phyloP scores from a whole-genome alignment of 2,329 filamentous ascomycete genomes.

The Aspergillus sp. region DNA sequence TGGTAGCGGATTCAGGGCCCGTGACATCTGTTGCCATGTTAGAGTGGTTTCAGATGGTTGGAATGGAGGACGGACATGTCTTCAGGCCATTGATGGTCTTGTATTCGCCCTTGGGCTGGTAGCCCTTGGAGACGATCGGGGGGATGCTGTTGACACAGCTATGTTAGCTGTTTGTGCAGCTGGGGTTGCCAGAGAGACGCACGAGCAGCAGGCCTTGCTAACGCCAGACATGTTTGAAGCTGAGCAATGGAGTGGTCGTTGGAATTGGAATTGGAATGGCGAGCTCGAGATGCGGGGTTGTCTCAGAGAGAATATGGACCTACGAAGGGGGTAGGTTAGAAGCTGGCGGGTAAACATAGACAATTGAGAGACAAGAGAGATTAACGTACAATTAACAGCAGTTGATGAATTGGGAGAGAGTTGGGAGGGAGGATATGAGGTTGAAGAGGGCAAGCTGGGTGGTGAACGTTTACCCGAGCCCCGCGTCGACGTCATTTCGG shows the following conservation, averaged over 20 bases:
- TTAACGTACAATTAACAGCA: slow-evolving; percentile 1
- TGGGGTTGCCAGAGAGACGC: slow-evolving; percentile 5
- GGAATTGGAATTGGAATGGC: not conserved
- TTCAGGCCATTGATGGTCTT: slow-evolving; percentile 61
- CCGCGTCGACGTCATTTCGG: slow-evolving; percentile 12
- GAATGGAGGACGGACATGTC: slow-evolving; percentile 49
- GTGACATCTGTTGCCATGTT: slow-evolving; percentile 49
- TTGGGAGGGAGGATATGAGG: not conserved
- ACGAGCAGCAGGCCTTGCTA: slow-evolving; percentile 49
- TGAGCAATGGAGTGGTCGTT: slow-evolving; percentile 22
- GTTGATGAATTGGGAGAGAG: not conserved
- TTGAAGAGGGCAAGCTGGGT: not conserved
- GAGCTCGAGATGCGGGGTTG: slow-evolving; percentile 6
- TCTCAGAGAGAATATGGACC: slow-evolving; percentile 14
- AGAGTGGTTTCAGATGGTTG: not conserved
- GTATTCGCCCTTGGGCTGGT: slow-evolving; percentile 59
- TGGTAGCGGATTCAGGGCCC: slow-evolving; percentile 55
- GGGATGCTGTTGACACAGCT: slow-evolving; percentile 35
- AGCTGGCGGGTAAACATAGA: slow-evolving; percentile 22
- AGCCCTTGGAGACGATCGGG: slow-evolving; percentile 44
- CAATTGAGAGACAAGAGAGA: not conserved
- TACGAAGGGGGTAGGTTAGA: slow-evolving; percentile 26
- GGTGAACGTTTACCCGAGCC: not conserved
- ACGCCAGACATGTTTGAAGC: slow-evolving; percentile 38
- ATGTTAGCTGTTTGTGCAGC: not conserved